Percentiles rank a stretch among this genome's conserved stretches.
These are phyloP conservation scores for Trichophyton equinum DNA, from an alignment of 2,329 filamentous ascomycete species.

Conservation along the genomic window DNA sequence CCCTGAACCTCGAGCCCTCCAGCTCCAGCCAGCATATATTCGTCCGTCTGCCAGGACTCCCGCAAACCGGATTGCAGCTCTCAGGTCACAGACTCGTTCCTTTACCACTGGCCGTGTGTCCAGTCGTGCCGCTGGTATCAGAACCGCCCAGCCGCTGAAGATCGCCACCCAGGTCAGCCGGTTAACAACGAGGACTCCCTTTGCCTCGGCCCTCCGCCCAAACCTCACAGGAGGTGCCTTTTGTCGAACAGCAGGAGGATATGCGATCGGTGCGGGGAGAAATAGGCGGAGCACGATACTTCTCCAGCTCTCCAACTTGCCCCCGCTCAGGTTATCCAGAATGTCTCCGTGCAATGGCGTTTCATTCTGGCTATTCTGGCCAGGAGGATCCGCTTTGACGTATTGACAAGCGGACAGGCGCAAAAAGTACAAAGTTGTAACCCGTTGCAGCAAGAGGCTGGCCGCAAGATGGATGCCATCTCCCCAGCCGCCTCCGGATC, in stretches of 20 bases:
- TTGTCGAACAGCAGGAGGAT: slow-evolving; percentile 79
- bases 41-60: slow-evolving; percentile 46
- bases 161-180: slow-evolving; percentile 46
- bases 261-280: slow-evolving; percentile 57
- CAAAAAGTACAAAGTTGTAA: slow-evolving; percentile 72
- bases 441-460: slow-evolving; percentile 60
- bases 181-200: slow-evolving; percentile 65
- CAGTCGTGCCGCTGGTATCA: slow-evolving; percentile 39
- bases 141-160: slow-evolving; percentile 44
- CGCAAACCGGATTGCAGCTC: slow-evolving; percentile 47
- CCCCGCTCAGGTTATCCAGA: slow-evolving; percentile 87
- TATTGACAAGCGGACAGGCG: slow-evolving; percentile 51
- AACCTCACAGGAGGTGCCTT: slow-evolving; percentile 83
- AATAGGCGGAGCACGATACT: slow-evolving; percentile 64
- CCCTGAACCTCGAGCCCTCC: slow-evolving; percentile 29
- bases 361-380: slow-evolving; percentile 83
- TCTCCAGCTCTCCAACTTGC: slow-evolving; percentile 73
- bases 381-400: slow-evolving; percentile 77
- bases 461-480: slow-evolving; percentile 51
- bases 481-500: slow-evolving; percentile 52
- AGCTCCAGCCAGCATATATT: slow-evolving; percentile 48
- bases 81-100: slow-evolving; percentile 50
- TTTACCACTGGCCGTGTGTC: slow-evolving; percentile 44
- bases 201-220: slow-evolving; percentile 76
- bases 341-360: slow-evolving; percentile 85